phyloP scores from a whole-genome alignment of 139 green algal species.

The Picocystis salinarum region DNA sequence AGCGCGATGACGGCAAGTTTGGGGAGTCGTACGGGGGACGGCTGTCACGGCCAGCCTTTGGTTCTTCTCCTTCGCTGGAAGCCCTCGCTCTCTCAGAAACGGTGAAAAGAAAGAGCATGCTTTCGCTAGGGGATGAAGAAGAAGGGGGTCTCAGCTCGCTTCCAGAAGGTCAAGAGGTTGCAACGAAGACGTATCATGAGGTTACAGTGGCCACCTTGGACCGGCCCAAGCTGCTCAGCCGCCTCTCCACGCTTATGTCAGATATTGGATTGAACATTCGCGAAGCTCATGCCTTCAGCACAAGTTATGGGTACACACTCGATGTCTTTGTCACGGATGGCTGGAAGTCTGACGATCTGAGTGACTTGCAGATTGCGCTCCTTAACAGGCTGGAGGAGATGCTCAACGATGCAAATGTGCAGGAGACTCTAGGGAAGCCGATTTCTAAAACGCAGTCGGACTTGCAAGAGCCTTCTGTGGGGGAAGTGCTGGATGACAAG shows the following conservation, averaged over 20 bases:
- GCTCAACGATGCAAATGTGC: too few relatives aligned
- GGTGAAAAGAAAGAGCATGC: neutral
- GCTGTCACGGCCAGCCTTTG: neutral
- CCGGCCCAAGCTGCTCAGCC: constrained; percentile 76
- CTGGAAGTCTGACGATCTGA: constrained; percentile 39
- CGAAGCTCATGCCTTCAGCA: constrained; percentile 97
- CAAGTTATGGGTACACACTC: constrained; percentile 70
- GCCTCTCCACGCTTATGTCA: constrained; percentile 37
- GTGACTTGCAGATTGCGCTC: too few relatives aligned
- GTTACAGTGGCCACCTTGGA: too few relatives aligned
- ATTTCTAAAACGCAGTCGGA: too few relatives aligned
- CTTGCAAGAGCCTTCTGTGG: too few relatives aligned
- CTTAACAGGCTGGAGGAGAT: too few relatives aligned
- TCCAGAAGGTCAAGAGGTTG: too few relatives aligned
- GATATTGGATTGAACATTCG: constrained; percentile 92
- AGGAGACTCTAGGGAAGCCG: too few relatives aligned
- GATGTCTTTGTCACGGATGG: constrained; percentile 94
- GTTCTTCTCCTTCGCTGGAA: neutral
- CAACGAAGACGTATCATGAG: too few relatives aligned
- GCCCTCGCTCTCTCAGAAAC: constrained; percentile 36
- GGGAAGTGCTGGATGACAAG: too few relatives aligned
- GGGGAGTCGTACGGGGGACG: too few relatives aligned
- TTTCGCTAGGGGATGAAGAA: neutral
- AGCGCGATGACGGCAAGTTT: neutral
- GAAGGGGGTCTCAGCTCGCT: neutral